Conservation (phyloP, 495 filamentous ascomycete species). For the Ramalina intermedia region DNA sequence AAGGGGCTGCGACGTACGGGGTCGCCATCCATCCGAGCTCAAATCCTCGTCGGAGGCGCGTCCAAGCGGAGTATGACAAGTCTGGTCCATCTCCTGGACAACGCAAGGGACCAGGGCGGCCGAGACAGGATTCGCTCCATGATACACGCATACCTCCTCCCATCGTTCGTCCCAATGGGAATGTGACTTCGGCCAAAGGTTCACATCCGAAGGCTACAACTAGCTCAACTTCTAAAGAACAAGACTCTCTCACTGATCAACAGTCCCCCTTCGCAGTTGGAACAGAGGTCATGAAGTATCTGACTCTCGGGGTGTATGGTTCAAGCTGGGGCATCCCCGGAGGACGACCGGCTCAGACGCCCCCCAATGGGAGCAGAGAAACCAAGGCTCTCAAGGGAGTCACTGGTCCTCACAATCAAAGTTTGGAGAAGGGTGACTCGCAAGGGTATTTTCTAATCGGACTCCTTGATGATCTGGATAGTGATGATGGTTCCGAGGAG, state of each 20-base stretch:
- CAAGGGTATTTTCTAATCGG: conserved; percentile 58
- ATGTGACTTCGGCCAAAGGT: neutral
- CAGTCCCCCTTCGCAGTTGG: conserved; percentile 10
- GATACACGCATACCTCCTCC: conserved; percentile 7
- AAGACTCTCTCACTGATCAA: neutral
- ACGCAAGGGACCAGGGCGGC: neutral
- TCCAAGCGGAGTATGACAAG: conserved; percentile 10
- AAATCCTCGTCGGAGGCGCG: conserved; percentile 31
- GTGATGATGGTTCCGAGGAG: conserved; percentile 19
- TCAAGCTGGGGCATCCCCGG: conserved; percentile 39
- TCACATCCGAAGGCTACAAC: neutral
- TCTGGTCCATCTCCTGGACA: neutral
- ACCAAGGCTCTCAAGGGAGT: neutral
- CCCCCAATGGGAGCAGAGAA: neutral
- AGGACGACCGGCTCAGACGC: conserved; percentile 16
- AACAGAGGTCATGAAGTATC: conserved; percentile 41
- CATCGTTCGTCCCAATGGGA: conserved; percentile 3
- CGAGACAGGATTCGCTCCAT: neutral
- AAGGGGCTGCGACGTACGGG: conserved; percentile 68
- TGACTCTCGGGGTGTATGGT: conserved; percentile 45
- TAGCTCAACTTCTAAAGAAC: neutral
- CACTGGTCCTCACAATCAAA: neutral
- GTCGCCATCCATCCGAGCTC: conserved; percentile 58
- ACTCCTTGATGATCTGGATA: conserved; percentile 46
- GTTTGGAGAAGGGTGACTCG: neutral